Conservation (phyloP, 2,329 filamentous ascomycete species). For the Ophiostoma himal-ulmi region DNA sequence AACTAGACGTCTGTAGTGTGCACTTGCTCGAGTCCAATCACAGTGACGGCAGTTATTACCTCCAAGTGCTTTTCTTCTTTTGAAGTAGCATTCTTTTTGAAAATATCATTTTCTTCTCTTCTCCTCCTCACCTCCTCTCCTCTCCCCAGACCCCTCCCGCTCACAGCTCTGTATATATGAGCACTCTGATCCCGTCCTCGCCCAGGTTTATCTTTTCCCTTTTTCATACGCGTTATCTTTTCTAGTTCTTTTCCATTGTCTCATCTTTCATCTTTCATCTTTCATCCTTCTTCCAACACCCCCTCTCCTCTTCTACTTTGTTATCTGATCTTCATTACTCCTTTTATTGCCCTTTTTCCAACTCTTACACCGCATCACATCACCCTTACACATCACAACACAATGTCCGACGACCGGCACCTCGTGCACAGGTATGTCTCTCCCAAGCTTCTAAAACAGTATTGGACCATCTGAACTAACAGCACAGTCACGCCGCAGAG, state of each 20-base stretch:
- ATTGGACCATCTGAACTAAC: neutral
- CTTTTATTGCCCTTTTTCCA: neutral
- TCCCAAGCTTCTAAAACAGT: neutral
- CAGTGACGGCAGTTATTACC: neutral
- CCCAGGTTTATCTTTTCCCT: neutral
- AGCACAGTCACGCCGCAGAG: slow-evolving; percentile 29
- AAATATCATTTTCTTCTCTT: neutral
- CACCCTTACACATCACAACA: neutral
- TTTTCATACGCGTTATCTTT: neutral
- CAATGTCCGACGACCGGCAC: neutral
- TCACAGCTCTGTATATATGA: slow-evolving; percentile 4
- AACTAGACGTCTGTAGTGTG: neutral
- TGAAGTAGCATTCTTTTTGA: neutral
- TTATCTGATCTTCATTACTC: neutral
- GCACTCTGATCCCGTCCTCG: neutral
- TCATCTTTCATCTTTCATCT: neutral
- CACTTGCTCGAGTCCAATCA: neutral
- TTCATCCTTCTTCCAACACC: neutral
- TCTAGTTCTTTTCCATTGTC: no score
- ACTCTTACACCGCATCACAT: neutral
- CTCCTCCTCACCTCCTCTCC: neutral
- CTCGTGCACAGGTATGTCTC: slow-evolving; percentile 1
- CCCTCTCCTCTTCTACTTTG: neutral
- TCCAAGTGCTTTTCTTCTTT: neutral
- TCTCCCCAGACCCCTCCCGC: neutral